Percentiles rank a stretch among this genome's conserved stretches.
Conservation (phyloP, 208 protist species). For the Leishmania braziliensis region DNA sequence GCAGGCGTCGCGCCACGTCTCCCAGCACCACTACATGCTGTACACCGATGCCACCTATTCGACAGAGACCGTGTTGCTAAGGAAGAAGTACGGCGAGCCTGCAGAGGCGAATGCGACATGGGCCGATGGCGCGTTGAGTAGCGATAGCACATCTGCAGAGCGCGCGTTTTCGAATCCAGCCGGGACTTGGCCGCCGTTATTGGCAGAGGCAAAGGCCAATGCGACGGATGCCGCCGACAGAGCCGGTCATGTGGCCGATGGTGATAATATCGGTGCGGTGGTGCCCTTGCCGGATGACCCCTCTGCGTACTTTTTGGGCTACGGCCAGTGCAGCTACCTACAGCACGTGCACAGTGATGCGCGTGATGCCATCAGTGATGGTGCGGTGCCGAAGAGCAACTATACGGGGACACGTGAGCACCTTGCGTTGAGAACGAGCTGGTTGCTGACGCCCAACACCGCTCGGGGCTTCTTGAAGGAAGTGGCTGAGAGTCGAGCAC, state of each 20-base stretch:
- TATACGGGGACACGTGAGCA: not conserved
- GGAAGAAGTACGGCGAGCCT: too few species aligned
- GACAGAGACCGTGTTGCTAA: too few species aligned
- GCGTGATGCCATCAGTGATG: not conserved
- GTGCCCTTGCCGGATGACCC: not conserved
- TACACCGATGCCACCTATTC: not conserved
- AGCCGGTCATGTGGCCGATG: too few species aligned
- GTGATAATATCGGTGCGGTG: too few species aligned
- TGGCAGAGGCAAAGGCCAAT: not conserved
- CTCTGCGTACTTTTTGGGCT: not conserved
- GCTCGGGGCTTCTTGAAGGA: conserved; percentile 11
- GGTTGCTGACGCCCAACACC: conserved; percentile 11
- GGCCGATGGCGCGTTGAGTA: too few species aligned
- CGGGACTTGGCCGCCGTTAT: not conserved
- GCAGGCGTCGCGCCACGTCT: not conserved
- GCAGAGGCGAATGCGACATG: too few species aligned
- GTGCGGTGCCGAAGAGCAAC: not conserved
- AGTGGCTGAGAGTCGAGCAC: not conserved
- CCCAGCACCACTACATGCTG: not conserved
- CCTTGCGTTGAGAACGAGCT: not conserved
- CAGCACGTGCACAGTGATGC: not conserved
- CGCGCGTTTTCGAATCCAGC: not conserved
- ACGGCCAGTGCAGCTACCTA: not conserved
- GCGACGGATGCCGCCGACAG: too few species aligned
- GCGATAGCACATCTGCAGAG: not conserved